Evolutionary conservation across 352 stramenopile species (phyloP), one percentile per base, ranked within the genome.

Genomic region (Pythium grandisporangium): DNA sequence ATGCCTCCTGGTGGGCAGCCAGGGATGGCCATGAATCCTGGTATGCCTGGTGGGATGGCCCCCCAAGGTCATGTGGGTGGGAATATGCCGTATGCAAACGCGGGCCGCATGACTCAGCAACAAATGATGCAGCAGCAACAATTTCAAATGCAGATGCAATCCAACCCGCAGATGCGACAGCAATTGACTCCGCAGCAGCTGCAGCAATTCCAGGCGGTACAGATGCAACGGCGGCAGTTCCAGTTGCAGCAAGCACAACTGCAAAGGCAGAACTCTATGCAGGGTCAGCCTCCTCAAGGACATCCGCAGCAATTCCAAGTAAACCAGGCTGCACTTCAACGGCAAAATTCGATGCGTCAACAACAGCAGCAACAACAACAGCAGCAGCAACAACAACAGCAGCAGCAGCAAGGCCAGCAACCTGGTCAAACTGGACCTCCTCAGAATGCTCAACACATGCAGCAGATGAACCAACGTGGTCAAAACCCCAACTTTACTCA

Each of bases 111-210:
- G 72, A 90, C 71, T 4, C 80, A 87, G 53, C 75, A 89, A 46
- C 72, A 89, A 43, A 49, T 88, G 22, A 60, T 81, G 51, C 69
- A 83, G 51, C 72, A 86, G 48, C 73, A 87, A 35, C 75, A 84
- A 44, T 43, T 82, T 52, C 76, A 89, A 35, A 84, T 84, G 65
- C 72, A 85, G 48, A 87, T 87, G 72, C 73, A 73, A 33, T 61
- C 84, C 41, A 89, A 90, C 43, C 72, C 73, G 7, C 74, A 88
- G 42, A 81, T 86, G 62, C 70, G 72, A 2, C 76, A 89, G 51
- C 73, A 88, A 50, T 74, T 88, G 17, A 85, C 75, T 4, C 75
- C 70, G 7, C 74, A 93, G 53, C 77, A 92, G 33, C 51, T 88
- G 51, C 75, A 89, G 53, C 78, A 89, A 49, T 81, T 80, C 25